Evolutionary conservation across 1,284 basidiomycete genomes (phyloP).

Genomic region (Leccinum pallidistipes): DNA sequence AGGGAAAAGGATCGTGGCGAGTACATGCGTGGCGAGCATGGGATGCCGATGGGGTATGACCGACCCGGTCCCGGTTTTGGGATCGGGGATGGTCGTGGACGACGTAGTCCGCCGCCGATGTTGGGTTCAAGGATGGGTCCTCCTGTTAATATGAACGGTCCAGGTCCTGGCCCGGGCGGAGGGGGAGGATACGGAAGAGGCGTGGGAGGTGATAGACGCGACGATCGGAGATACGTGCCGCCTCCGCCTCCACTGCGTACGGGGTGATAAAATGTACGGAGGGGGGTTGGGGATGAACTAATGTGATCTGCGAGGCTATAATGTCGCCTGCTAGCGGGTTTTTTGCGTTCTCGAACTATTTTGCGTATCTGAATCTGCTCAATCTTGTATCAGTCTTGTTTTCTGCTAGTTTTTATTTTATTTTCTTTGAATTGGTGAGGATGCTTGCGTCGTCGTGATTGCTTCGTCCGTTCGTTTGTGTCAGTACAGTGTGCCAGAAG

Average conservation of each 20-base stretch:
- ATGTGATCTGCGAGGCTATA: background rate
- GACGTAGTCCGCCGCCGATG: constrained; percentile 25
- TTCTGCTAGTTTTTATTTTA: too few relatives aligned
- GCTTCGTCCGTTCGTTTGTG: too few relatives aligned
- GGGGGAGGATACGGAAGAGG: constrained; percentile 14
- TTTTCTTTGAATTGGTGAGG: too few relatives aligned
- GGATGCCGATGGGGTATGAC: constrained; percentile 21
- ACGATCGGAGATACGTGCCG: constrained; percentile 24
- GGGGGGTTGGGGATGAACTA: background rate
- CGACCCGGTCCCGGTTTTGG: constrained; percentile 1
- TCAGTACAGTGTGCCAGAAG: too few relatives aligned
- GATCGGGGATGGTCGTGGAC: constrained; percentile 16
- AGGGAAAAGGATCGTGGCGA: constrained; percentile 4
- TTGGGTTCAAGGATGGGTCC: constrained; percentile 18
- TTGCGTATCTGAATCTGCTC: too few relatives aligned
- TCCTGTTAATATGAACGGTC: background rate
- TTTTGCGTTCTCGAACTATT: too few relatives aligned
- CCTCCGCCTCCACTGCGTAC: constrained; percentile 18
- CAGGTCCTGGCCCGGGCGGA: background rate
- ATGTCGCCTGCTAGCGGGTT: too few relatives aligned
- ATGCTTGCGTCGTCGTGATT: too few relatives aligned
- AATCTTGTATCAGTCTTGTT: too few relatives aligned
- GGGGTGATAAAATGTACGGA: background rate
- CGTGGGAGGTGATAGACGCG: constrained; percentile 19
- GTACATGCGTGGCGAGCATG: constrained; percentile 23